A percentile compares a stretch with the other conserved stretches of the same genome.
Conservation (phyloP, 768 basidiomycete genomes). For the Chalciporus pseudorubinellus region DNA sequence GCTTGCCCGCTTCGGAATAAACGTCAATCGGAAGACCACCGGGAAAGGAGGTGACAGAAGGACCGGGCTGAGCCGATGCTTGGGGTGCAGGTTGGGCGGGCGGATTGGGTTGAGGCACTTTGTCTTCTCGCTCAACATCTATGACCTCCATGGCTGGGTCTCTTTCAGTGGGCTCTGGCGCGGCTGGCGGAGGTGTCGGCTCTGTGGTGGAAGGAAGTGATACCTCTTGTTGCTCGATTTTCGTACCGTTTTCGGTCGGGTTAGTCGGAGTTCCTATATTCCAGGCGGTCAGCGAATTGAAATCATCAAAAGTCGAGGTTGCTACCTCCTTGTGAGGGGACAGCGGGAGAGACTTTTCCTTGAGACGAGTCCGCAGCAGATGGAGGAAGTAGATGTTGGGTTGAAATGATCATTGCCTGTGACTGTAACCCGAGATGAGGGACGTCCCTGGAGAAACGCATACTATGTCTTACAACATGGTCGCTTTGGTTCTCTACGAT, state of each 20-base stretch:
- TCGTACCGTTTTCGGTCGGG: conserved; percentile 24
- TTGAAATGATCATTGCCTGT: conserved; percentile 88
- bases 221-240: conserved; percentile 35
- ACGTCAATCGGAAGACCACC: conserved; percentile 68
- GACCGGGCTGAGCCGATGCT: conserved; percentile 12
- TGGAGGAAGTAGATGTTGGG: conserved; percentile 68
- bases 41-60: conserved; percentile 34
- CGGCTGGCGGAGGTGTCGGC: conserved; percentile 28
- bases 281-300: neutral
- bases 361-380: conserved; percentile 26
- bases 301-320: neutral
- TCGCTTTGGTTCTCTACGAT: conserved; percentile 57
- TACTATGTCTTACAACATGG: conserved; percentile 42
- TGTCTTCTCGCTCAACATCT: conserved; percentile 47
- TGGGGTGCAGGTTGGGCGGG: conserved; percentile 23
- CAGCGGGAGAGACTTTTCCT: conserved; percentile 20
- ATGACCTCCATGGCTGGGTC: conserved; percentile 43
- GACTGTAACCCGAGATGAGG: conserved; percentile 51
- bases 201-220: conserved; percentile 34
- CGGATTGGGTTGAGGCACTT: conserved; percentile 27
- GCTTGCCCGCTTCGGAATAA: conserved; percentile 79
- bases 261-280: conserved; percentile 23
- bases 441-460: neutral
- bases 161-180: conserved; percentile 17
- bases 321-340: conserved; percentile 29